phyloP scores from a whole-genome alignment of 75 land plant species.

The Pinus albicaulis region DNA sequence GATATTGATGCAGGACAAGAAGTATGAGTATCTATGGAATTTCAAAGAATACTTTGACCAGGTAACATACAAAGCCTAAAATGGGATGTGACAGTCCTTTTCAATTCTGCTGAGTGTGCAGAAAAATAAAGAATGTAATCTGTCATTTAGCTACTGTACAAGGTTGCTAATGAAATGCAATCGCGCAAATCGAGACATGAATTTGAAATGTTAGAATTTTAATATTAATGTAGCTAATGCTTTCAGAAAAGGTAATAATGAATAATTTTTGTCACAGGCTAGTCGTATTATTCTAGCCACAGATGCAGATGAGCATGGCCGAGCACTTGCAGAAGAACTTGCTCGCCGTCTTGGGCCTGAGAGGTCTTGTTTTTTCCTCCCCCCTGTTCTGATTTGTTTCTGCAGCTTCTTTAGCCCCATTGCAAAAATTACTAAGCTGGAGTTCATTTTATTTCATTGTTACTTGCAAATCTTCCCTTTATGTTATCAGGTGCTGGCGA shows the following conservation, averaged over 20 bases:
- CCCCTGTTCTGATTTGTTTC: neutral
- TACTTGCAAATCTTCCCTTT: neutral
- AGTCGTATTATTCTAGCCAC: conserved; percentile 93
- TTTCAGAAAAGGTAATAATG: neutral
- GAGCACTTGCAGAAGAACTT: conserved; percentile 94
- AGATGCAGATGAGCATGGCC: conserved; percentile 95
- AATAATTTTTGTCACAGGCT: conserved; percentile 37
- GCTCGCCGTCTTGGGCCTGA: conserved; percentile 95
- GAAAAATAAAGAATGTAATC: neutral
- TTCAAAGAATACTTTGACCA: conserved; percentile 76
- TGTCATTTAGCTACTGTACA: neutral
- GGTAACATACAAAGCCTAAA: conserved; percentile 29
- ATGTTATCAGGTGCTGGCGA: conserved; percentile 78
- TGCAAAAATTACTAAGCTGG: neutral
- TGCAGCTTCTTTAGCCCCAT: neutral
- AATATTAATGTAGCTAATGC: neutral
- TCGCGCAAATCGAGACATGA: neutral
- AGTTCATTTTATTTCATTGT: neutral
- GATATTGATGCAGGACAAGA: conserved; percentile 64
- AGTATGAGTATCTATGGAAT: conserved; percentile 84
- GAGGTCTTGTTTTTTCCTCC: conserved; percentile 36
- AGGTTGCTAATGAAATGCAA: neutral
- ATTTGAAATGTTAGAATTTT: conserved; percentile 3
- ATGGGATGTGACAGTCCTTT: neutral
- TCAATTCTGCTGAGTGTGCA: neutral